Base-by-base conservation (phyloP, 257 asterid genomes). In the Jaltomata sinuosa region DNA sequence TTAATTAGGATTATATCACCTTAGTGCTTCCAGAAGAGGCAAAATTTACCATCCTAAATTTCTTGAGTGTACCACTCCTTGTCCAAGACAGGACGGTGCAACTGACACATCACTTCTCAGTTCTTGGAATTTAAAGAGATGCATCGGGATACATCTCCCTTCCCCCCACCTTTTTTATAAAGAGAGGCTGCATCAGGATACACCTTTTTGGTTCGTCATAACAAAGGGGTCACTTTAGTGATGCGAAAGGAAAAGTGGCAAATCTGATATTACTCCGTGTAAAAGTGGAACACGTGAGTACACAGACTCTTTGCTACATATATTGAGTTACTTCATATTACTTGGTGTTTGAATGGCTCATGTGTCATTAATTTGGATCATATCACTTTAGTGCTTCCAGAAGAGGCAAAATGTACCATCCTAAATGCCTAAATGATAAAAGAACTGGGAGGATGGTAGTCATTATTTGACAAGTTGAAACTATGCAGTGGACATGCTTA, bases 181-280 rank as follows among this genome's bases (percentile, higher is more conserved):
- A 15, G 21, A 69, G 79, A 71, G 32, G 79, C 38, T 1, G 97
- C 97, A 93, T 94, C 94, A 14, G 53, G 98, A 96, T 96, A 93
- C 92, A 83, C 87, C 88, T 86, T 83, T 88, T 69, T 83, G 86
- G 83, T 85, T 88, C 83, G 82, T 85, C 84, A 53, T 94, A 90
- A 95, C 92, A 29, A 86, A 89, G 89, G 89, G 97, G 91, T 93
- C 98, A 93, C 97, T 93, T 90, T 85, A 81, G 15, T 86, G 96
- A 92, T 95, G 98, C 97, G 62, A 95, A 45, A 94, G 71, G 82
- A 87, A 91, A 29, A 31, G 84, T 65, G 89, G 86, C 85, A 85
- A 92, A 74, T 64, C 85, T 85, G 87, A 82, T 88, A 62, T 79
- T 61, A 83, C 86, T 91, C 90, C 90, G 78, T 83, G 91, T 84